Evolutionary conservation across 176 grass and related monocot species (phyloP).

Genomic region (Tuctoria greenei): DNA sequence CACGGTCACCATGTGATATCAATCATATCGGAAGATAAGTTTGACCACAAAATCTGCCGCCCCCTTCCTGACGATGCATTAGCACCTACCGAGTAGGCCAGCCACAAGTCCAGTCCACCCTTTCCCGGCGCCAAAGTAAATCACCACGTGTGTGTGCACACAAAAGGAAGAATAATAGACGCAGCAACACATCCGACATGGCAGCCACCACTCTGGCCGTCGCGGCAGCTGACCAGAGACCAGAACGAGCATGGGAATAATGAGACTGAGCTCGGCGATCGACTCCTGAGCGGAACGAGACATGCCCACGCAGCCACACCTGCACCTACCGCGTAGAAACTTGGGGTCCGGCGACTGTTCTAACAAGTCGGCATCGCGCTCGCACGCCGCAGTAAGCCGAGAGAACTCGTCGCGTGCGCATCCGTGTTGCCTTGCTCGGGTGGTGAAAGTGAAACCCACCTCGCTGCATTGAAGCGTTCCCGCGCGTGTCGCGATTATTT

Average conservation of each 20-base stretch:
- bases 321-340: neutral
- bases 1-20: neutral
- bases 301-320: neutral
- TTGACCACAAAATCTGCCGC: slow-evolving; percentile 6
- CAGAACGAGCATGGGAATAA: neutral
- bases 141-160: slow-evolving; percentile 10
- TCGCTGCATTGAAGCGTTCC: slow-evolving; percentile 26
- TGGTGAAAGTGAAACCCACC: neutral
- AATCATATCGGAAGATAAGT: neutral
- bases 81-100: neutral
- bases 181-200: slow-evolving; percentile 5
- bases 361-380: neutral
- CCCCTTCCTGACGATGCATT: neutral
- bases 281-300: neutral
- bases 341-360: neutral
- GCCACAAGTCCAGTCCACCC: slow-evolving; percentile 17
- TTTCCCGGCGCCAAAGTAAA: neutral
- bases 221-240: slow-evolving; percentile 18
- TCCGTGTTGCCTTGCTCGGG: neutral
- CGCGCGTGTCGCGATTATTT: neutral
- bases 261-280: neutral
- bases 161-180: neutral
- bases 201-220: neutral
- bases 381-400: neutral
- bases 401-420: no score